phyloP scores from a whole-genome alignment of 345 rosid species.

The Lumnitzera racemosa region DNA sequence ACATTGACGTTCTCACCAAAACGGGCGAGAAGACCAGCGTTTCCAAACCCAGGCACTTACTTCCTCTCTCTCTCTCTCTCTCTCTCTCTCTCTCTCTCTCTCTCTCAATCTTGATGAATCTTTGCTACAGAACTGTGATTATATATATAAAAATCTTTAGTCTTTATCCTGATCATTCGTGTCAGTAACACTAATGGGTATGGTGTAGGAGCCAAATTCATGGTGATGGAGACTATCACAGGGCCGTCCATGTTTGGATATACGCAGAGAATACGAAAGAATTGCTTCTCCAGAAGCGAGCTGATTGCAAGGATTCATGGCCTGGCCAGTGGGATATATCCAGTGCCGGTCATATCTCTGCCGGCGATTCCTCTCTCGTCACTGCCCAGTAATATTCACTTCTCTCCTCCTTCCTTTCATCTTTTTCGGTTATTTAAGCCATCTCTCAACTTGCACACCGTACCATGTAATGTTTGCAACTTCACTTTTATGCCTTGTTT shows the following conservation, averaged over 20 bases:
- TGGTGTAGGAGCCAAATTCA: constrained; percentile 56
- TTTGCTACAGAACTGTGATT: not conserved
- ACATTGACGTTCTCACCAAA: constrained; percentile 61
- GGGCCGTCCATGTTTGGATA: constrained; percentile 83
- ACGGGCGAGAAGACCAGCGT: constrained; percentile 62
- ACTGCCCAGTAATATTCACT: constrained; percentile 50
- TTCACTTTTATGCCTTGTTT: too few relatives aligned
- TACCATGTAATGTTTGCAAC: too few relatives aligned
- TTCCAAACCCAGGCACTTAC: constrained; percentile 64
- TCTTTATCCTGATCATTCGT: not conserved
- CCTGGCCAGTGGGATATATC: constrained; percentile 90
- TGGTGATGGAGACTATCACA: constrained; percentile 86
- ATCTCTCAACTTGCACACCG: not conserved
- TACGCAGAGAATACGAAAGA: constrained; percentile 73
- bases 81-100: not conserved
- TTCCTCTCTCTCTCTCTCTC: not conserved
- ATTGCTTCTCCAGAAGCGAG: constrained; percentile 68
- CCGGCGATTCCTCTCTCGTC: constrained; percentile 71
- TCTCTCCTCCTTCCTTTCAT: not conserved
- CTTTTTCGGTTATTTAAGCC: not conserved
- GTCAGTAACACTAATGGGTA: not conserved
- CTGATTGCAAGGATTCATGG: constrained; percentile 85
- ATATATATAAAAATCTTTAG: not conserved
- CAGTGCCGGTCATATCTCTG: constrained; percentile 94
- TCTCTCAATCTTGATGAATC: not conserved